phyloP scores from a whole-genome alignment of 1,284 basidiomycete species.

The Trichosporon coremiiforme region DNA sequence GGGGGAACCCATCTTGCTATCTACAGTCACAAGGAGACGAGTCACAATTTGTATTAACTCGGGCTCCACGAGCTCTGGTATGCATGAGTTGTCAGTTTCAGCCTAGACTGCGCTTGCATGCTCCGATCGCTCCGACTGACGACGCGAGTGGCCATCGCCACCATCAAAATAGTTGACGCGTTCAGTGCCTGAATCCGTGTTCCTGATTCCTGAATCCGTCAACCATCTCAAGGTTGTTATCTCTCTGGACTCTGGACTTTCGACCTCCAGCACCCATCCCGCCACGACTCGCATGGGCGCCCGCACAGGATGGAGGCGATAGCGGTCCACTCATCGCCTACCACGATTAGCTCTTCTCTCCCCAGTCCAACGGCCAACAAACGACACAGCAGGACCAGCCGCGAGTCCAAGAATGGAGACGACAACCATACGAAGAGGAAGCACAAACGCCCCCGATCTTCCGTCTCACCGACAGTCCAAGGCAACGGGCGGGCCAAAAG shows the following conservation, averaged over 20 bases:
- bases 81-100: no score
- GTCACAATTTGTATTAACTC: no score
- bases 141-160: background rate
- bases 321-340: background rate
- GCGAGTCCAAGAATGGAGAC: background rate
- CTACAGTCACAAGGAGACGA: no score
- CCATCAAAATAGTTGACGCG: background rate
- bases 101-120: no score
- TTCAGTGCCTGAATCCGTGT: background rate
- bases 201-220: background rate
- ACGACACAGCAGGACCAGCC: background rate
- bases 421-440: background rate
- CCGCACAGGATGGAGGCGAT: conserved; percentile 3
- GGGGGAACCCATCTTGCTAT: no score
- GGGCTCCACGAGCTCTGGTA: no score
- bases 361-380: background rate
- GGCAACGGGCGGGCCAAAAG: background rate
- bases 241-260: background rate
- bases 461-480: background rate
- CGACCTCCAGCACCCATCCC: background rate
- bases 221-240: background rate
- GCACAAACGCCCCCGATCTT: background rate
- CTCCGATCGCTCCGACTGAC: background rate
- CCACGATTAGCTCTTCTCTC: background rate
- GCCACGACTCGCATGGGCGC: background rate